Conservation (phyloP, 2,329 filamentous ascomycete genomes). For the Claviceps digitariae region DNA sequence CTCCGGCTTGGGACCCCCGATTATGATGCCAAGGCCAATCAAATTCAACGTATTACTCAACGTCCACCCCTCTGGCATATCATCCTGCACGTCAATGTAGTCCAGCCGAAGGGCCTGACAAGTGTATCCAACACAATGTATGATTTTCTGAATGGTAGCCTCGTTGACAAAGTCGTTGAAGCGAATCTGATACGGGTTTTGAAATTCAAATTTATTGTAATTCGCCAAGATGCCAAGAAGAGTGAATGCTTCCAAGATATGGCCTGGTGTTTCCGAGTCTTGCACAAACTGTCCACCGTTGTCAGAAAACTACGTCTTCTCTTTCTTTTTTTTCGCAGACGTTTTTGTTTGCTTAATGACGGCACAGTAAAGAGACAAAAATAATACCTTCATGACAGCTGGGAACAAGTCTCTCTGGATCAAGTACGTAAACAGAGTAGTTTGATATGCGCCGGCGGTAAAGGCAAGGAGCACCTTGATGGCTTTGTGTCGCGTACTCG, state of each 20-base stretch:
- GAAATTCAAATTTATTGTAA: constrained; percentile 99
- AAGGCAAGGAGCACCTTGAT: constrained; percentile 71
- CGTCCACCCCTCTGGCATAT: constrained; percentile 81
- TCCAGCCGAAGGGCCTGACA: constrained; percentile 55
- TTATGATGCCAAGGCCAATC: constrained; percentile 68
- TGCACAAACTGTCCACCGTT: constrained; percentile 52
- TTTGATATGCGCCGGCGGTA: constrained; percentile 89
- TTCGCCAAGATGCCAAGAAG: constrained; percentile 81
- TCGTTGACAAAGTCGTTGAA: constrained; percentile 96
- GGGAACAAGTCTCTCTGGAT: constrained; percentile 91
- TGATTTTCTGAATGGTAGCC: constrained; percentile 67
- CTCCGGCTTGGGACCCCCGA: constrained; percentile 52
- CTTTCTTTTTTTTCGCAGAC: background rate
- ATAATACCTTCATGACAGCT: constrained; percentile 73
- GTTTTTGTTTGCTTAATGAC: background rate
- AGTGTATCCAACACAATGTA: constrained; percentile 59
- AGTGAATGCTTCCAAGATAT: constrained; percentile 61
- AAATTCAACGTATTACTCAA: constrained; percentile 68
- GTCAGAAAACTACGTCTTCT: background rate
- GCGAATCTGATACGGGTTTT: constrained; percentile 87
- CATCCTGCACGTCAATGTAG: constrained; percentile 80
- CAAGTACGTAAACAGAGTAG: constrained; percentile 85
- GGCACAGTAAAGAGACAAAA: background rate
- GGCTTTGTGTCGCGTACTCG: constrained; percentile 64
- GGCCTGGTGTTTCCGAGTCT: constrained; percentile 52